These are phyloP conservation scores for Cyclotella choctawhatcheeana DNA, from an alignment of 108 stramenopile genomes.

Conservation along the genomic window DNA sequence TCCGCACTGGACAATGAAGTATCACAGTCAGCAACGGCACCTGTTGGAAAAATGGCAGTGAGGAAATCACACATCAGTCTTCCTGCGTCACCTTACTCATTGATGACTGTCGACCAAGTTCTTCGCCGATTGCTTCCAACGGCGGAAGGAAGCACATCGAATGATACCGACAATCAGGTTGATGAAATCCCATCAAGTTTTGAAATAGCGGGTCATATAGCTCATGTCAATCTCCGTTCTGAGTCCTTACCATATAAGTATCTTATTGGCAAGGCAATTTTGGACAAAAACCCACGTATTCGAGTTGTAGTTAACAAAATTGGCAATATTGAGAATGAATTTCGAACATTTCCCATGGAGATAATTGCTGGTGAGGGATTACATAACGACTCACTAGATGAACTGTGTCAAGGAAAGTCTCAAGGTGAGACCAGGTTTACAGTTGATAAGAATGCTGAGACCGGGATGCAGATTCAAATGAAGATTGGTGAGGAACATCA, in stretches of 20 bases:
- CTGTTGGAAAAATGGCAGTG: conserved; percentile 16
- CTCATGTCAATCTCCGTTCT: conserved; percentile 92
- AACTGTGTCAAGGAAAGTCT: no score
- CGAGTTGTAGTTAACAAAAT: conserved; percentile 95
- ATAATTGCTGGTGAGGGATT: conserved; percentile 86
- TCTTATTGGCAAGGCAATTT: conserved; percentile 90
- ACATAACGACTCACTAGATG: no score
- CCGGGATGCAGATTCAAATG: no score
- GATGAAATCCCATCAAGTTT: conserved; percentile 91
- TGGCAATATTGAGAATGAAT: conserved; percentile 90
- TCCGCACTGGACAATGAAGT: background rate
- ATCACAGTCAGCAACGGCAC: conserved; percentile 10
- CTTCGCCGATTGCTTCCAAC: conserved; percentile 69
- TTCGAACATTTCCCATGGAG: conserved; percentile 93
- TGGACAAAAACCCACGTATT: conserved; percentile 75
- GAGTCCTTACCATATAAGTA: conserved; percentile 78
- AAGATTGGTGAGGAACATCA: no score
- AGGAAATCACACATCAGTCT: conserved; percentile 33
- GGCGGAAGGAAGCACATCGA: no score
- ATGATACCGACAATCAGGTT: no score
- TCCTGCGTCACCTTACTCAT: conserved; percentile 23
- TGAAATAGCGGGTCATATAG: conserved; percentile 96
- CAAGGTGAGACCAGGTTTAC: no score
- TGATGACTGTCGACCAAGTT: conserved; percentile 75
- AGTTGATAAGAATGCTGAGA: no score